Evolutionary conservation across 805 yeast species (phyloP).

Genomic region (Maudiozyma bulderi): DNA sequence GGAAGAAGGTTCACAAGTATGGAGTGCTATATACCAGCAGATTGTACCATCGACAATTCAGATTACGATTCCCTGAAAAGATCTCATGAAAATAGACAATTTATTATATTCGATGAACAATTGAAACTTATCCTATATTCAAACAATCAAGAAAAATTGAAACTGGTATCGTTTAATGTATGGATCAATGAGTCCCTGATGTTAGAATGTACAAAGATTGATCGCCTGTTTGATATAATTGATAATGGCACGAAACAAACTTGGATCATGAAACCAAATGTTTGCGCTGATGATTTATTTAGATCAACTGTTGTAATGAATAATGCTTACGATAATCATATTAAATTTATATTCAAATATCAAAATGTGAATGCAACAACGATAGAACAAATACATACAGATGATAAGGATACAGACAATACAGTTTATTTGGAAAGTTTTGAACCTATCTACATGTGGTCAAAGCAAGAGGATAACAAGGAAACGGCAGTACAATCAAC

Average conservation of each 20-base stretch:
- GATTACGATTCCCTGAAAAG: constrained; percentile 5
- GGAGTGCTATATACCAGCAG: constrained; percentile 20
- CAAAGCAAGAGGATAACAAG: neutral
- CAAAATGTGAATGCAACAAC: neutral
- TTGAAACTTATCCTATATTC: constrained; percentile 8
- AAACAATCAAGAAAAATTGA: neutral
- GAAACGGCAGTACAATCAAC: neutral
- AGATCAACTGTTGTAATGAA: constrained; percentile 27
- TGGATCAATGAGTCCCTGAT: constrained; percentile 26
- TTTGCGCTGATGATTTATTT: constrained; percentile 16
- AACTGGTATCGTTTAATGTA: constrained; percentile 8
- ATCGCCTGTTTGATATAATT: constrained; percentile 1
- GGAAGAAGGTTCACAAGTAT: constrained; percentile 3
- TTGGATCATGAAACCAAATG: constrained; percentile 13
- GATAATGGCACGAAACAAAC: constrained; percentile 1
- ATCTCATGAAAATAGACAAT: constrained; percentile 15
- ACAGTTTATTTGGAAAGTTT: constrained; percentile 19
- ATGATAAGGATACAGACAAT: constrained; percentile 4
- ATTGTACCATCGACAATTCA: constrained; percentile 2
- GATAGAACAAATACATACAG: neutral
- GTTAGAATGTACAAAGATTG: constrained; percentile 3
- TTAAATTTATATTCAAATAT: constrained; percentile 12
- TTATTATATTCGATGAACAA: constrained; percentile 26
- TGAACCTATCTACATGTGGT: constrained; percentile 18
- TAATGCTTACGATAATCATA: constrained; percentile 24